Evolutionary conservation across 805 yeast species (phyloP).

Genomic region (Lipomyces sp.): DNA sequence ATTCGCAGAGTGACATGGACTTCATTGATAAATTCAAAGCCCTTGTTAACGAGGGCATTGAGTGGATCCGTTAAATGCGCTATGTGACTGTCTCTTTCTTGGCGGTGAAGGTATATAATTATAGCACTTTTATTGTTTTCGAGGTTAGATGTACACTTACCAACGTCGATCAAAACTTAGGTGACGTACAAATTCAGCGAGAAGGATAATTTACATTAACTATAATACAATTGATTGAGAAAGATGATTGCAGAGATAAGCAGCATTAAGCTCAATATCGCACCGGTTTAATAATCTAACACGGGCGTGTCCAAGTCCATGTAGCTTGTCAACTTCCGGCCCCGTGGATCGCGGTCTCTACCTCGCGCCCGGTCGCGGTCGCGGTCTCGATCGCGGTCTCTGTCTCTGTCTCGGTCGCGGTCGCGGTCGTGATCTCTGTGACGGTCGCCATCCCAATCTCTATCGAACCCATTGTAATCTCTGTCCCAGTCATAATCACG

Average conservation of each 20-base stretch:
- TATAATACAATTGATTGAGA: conserved; percentile 5
- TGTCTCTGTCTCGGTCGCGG: conserved; percentile 20
- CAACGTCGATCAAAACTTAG: background rate
- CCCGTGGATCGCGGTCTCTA: conserved; percentile 27
- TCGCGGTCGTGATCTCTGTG: conserved; percentile 18
- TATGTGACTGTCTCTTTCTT: background rate
- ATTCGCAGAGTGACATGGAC: background rate
- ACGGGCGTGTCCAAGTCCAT: conserved; percentile 28
- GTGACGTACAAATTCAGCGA: background rate
- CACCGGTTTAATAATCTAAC: conserved; percentile 23
- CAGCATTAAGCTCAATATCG: background rate
- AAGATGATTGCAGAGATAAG: background rate
- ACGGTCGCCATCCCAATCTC: conserved; percentile 1
- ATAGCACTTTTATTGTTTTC: background rate
- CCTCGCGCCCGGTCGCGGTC: conserved; percentile 6
- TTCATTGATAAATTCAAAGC: conserved; percentile 4
- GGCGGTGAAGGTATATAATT: background rate
- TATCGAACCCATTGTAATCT: conserved; percentile 13
- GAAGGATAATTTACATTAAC: conserved; percentile 6
- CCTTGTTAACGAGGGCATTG: background rate
- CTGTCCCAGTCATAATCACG: background rate
- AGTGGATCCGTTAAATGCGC: conserved; percentile 2
- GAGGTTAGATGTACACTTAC: background rate
- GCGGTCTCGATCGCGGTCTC: conserved; percentile 13
- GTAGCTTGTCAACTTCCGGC: conserved; percentile 31